Base-by-base conservation (phyloP, 805 yeast genomes). In the Peterozyma xylosa region DNA sequence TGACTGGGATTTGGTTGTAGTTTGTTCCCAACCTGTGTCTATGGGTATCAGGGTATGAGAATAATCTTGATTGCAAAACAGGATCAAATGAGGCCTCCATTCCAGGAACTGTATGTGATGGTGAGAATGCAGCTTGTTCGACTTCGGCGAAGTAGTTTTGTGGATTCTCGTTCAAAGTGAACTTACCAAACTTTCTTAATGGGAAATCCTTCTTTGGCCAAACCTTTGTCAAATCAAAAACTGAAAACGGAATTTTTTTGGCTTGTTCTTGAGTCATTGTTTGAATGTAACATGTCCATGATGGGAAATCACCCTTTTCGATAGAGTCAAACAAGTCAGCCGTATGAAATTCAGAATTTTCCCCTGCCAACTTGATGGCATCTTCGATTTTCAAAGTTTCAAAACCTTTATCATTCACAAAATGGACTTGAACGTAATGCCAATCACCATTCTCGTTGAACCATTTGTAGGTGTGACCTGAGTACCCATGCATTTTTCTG, bases 201-300 rank as follows among this genome's bases (percentile, higher is more conserved):
- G 96, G 96, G 73, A 79, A 88, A 45, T 87, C 82, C 54, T 67
- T 69, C 60, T 88, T 95, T 33, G 96, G 88, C 96, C 96, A 88
- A 45, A 86, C 84, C 70, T 89, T 89, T 50, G 96, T 88, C 63
- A 88, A 73, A 66, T 88, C 96, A 60, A 86, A 87, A 38, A 89
- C 90, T 5, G 91, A 83, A 67, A 84, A 87, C 59, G 83, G 82
- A 41, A 76, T 76, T 48, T 78, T 65, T 63, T 82, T 74, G 48
- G 95, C 88, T 65, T 88, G 80, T 54, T 79, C 86, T 48, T 77
- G 76, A 33, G 95, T 84, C 96, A 88, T 88, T 38, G 86, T 76
- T 70, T 88, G 96, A 43, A 88, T 66, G 65, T 83, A 86, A 49
- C 77, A 78, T 33, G 90, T 86, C 96, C 96, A 88, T 2, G 86